These are phyloP conservation scores for Chionographis japonica DNA, from an alignment of 106 monocot species.

Conservation along the genomic window DNA sequence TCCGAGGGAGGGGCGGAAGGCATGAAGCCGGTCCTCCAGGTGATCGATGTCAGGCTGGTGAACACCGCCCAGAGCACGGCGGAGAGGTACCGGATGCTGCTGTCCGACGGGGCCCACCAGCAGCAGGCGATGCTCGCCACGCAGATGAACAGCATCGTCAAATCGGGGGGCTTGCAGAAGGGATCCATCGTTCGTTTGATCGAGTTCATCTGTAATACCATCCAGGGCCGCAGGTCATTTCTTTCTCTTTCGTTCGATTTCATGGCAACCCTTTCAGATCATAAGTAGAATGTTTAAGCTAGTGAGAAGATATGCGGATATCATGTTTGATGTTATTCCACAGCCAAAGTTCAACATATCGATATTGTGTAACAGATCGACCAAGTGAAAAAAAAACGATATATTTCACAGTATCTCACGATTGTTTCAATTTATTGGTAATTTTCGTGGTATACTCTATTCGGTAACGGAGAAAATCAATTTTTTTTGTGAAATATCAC, in stretches of 20 bases:
- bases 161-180: conserved; percentile 33
- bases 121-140: conserved; percentile 82
- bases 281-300: too few species aligned
- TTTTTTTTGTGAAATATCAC: too few species aligned
- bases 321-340: too few species aligned
- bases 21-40: conserved; percentile 52
- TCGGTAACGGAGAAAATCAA: too few species aligned
- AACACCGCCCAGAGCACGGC: conserved; percentile 32
- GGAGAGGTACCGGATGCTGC: conserved; percentile 66
- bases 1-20: conserved; percentile 33
- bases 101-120: conserved; percentile 51
- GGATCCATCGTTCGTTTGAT: conserved; percentile 55
- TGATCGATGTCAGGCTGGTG: conserved; percentile 45
- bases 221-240: conserved; percentile 51
- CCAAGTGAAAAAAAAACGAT: too few species aligned
- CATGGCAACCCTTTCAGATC: too few species aligned
- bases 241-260: background rate
- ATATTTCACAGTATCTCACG: too few species aligned
- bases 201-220: conserved; percentile 64
- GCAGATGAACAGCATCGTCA: conserved; percentile 59
- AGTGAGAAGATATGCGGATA: too few species aligned
- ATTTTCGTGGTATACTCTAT: too few species aligned
- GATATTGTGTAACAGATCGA: too few species aligned
- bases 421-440: too few species aligned
- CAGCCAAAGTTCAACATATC: too few species aligned